Percentiles rank a stretch among this genome's conserved stretches.
These are phyloP conservation scores for Shiraia sp. DNA, from an alignment of 2,329 filamentous ascomycete genomes.

Conservation along the genomic window DNA sequence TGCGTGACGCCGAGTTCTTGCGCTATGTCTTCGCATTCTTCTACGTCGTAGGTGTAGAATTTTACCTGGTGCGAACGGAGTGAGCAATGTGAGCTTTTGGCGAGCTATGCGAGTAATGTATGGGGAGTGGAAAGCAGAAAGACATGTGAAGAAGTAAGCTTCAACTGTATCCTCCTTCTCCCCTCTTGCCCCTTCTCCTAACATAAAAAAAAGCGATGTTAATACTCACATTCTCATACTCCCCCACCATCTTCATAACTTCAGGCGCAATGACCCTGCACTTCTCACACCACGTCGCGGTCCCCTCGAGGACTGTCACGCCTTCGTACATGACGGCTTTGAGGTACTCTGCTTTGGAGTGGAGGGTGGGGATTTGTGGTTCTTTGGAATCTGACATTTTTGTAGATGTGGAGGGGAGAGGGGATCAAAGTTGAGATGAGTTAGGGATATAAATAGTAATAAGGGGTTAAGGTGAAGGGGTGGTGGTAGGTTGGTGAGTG, in stretches of 20 bases:
- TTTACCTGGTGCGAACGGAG: no score
- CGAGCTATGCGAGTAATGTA: neutral
- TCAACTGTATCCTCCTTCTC: no score
- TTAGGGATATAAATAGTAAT: neutral
- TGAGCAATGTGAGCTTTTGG: no score
- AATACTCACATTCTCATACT: slow-evolving; percentile 28
- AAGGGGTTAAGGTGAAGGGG: no score
- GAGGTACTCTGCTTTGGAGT: slow-evolving; percentile 32
- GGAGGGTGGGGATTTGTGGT: slow-evolving; percentile 23
- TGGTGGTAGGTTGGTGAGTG: no score
- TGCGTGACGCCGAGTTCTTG: slow-evolving; percentile 32
- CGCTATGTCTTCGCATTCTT: slow-evolving; percentile 35
- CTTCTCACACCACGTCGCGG: slow-evolving; percentile 34
- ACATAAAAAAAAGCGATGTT: no score
- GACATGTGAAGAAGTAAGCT: neutral
- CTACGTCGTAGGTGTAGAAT: slow-evolving; percentile 38
- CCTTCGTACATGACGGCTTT: slow-evolving; percentile 35
- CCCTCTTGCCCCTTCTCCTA: no score
- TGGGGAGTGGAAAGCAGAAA: neutral
- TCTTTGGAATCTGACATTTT: neutral
- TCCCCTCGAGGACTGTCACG: slow-evolving; percentile 36
- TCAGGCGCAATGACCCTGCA: slow-evolving; percentile 34
- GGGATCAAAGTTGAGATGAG: neutral
- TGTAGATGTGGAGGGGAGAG: neutral
- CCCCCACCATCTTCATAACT: slow-evolving; percentile 27